Evolutionary conservation across 2,329 filamentous ascomycete genomes (phyloP), one percentile per base, ranked within the genome.

Genomic region (Cercospora citrullina): DNA sequence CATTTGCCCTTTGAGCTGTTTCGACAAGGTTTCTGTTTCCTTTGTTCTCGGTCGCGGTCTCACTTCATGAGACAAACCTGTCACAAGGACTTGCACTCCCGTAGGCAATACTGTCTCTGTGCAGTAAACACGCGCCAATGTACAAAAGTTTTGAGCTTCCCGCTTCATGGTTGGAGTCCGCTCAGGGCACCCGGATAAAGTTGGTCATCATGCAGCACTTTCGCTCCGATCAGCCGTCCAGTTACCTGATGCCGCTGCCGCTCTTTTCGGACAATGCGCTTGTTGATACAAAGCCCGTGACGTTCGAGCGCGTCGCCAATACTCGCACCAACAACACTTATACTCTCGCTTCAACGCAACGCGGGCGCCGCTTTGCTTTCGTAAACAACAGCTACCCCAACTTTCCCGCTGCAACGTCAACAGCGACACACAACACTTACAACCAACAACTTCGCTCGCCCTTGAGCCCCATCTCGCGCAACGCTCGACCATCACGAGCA

Each of bases 201-300:
- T 18, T 33, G 12, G 8, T 63, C 48, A 39, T n/a, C 14, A 63
- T 63, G 61, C 30, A 51, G n/a, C 61, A 55, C 45, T 63, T 36
- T 18, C 30, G 48, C 42, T 36, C 39, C 7, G 61, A 63, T 26
- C 18, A 51, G 31, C 48, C 45, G 16, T 21, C 61, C 6, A 63
- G 30, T 53, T 63, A 63, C 18, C 21, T 63, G n/a, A 63, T 14
- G 14, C 61, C 61, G 18, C 14, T 33, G 10, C 18, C 30, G 6
- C 30, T 55, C 16, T 55, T 63, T 30, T 55, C 48, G 23, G 48
- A 55, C 48, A 28, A 55, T 55, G 23, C 53, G 42, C 12, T 36
- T 53, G 45, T 12, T 26, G 45, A 28, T 10, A 33, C 42, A 55
- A 10, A 23, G 28, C 61, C 18, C 30, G 7, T 31, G 18, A 18